A percentile compares a stretch with the other conserved stretches of the same genome.
These are phyloP conservation scores for Colletotrichum tofieldiae DNA, from an alignment of 2,329 filamentous ascomycete genomes.

Conservation along the genomic window DNA sequence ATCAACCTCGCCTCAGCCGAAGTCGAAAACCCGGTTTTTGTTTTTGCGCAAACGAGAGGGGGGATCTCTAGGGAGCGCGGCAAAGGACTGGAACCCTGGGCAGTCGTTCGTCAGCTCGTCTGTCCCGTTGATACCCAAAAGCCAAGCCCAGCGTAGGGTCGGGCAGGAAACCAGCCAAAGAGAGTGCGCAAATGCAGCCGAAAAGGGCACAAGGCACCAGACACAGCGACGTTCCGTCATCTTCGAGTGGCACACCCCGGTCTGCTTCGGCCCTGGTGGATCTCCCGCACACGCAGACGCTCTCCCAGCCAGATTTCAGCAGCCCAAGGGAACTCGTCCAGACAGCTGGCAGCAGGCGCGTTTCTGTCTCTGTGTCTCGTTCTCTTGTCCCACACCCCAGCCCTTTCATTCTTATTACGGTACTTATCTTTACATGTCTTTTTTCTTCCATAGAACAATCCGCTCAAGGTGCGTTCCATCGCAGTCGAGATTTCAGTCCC, in stretches of 20 bases:
- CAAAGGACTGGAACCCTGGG: slow-evolving; percentile 34
- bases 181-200: slow-evolving; percentile 12
- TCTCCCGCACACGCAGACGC: slow-evolving; percentile 28
- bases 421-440: background rate
- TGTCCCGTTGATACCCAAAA: slow-evolving; percentile 43
- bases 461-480: background rate
- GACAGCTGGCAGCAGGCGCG: slow-evolving; percentile 26
- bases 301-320: slow-evolving; percentile 17
- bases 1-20: background rate
- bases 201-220: slow-evolving; percentile 35
- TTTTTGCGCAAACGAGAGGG: background rate
- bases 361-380: background rate
- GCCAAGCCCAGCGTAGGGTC: slow-evolving; percentile 38
- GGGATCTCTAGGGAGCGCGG: background rate
- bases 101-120: slow-evolving; percentile 27
- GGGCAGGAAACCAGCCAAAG: slow-evolving; percentile 38
- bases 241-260: slow-evolving; percentile 23
- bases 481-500: background rate
- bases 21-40: slow-evolving; percentile 7
- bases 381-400: slow-evolving; percentile 17
- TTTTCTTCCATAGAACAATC: background rate
- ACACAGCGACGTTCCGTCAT: slow-evolving; percentile 36
- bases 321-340: slow-evolving; percentile 23
- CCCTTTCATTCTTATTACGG: background rate
- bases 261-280: slow-evolving; percentile 39